phyloP scores from a whole-genome alignment of 1,284 basidiomycete species.

The Pulchroboletus neoregius region DNA sequence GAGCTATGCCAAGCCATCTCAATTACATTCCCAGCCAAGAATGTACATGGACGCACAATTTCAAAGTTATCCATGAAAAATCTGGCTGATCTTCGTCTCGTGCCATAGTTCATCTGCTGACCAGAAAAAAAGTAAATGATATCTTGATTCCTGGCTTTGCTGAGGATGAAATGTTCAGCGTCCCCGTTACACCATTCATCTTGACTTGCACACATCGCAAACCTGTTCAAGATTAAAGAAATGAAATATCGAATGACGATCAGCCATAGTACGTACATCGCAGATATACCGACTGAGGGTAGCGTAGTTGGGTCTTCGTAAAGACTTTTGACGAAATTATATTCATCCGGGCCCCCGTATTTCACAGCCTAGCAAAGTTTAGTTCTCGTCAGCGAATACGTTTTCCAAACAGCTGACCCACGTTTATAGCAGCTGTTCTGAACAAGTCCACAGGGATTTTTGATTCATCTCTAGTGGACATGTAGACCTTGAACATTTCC shows the following conservation, averaged over 20 bases:
- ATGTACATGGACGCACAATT: conserved; percentile 40
- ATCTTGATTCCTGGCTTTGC: conserved; percentile 52
- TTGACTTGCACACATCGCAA: conserved; percentile 35
- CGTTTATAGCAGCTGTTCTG: conserved; percentile 47
- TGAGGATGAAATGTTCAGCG: conserved; percentile 47
- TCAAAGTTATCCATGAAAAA: conserved; percentile 62
- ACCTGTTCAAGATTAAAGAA: conserved; percentile 12
- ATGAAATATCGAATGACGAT: conserved; percentile 2
- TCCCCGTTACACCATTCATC: conserved; percentile 42
- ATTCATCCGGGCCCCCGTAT: conserved; percentile 76
- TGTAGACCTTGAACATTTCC: conserved; percentile 69
- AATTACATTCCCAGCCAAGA: conserved; percentile 15
- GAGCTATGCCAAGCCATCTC: conserved; percentile 41
- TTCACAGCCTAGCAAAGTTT: conserved; percentile 51
- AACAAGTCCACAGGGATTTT: conserved; percentile 78
- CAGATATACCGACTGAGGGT: conserved; percentile 56
- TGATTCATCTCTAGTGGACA: conserved; percentile 74
- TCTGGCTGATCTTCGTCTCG: conserved; percentile 34
- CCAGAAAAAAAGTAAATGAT: conserved; percentile 41
- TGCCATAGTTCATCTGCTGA: conserved; percentile 36
- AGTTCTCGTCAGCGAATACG: conserved; percentile 6
- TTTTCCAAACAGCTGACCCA: conserved; percentile 28
- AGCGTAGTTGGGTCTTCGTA: conserved; percentile 76
- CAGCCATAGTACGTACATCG: conserved; percentile 50
- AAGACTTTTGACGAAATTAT: conserved; percentile 68